Percentiles rank a stretch among this genome's conserved stretches.
phyloP scores from a whole-genome alignment of 768 basidiomycete genomes.

The Serendipita sp. region DNA sequence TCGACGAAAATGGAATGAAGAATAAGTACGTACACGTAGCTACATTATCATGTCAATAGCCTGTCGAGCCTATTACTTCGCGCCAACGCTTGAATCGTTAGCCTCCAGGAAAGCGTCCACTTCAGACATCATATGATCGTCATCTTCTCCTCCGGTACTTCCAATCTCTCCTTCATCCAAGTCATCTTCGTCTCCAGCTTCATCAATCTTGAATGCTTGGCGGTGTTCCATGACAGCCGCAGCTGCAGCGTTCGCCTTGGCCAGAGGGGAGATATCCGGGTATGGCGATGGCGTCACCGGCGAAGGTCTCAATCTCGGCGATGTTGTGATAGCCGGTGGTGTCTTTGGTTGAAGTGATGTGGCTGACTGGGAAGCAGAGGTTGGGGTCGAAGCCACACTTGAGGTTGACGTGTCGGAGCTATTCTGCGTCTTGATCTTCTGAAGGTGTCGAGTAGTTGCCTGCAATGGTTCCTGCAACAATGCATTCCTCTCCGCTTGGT shows the following conservation, averaged over 20 bases:
- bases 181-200: slow-evolving; percentile 71
- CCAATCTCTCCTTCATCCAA: slow-evolving; percentile 42
- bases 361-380: slow-evolving; percentile 12
- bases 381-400: slow-evolving; percentile 15
- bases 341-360: slow-evolving; percentile 14
- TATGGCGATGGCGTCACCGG: slow-evolving; percentile 32
- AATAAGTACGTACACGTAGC: not conserved
- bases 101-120: slow-evolving; percentile 92
- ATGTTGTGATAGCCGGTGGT: slow-evolving; percentile 15
- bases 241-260: slow-evolving; percentile 49
- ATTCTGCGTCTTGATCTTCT: slow-evolving; percentile 16
- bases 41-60: not conserved
- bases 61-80: slow-evolving; percentile 66
- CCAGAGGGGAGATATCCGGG: slow-evolving; percentile 17
- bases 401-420: slow-evolving; percentile 16
- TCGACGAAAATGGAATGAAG: too few relatives aligned
- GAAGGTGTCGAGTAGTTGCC: slow-evolving; percentile 31
- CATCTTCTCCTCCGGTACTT: slow-evolving; percentile 36
- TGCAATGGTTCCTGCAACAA: slow-evolving; percentile 69
- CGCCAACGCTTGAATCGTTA: slow-evolving; percentile 67
- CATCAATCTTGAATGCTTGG: slow-evolving; percentile 85
- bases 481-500: slow-evolving; percentile 49
- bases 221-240: slow-evolving; percentile 83
- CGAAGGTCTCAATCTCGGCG: slow-evolving; percentile 13
- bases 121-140: slow-evolving; percentile 81